These are phyloP conservation scores for Alternaria infectoria DNA, from an alignment of 2,329 filamentous ascomycete genomes.

Conservation along the genomic window DNA sequence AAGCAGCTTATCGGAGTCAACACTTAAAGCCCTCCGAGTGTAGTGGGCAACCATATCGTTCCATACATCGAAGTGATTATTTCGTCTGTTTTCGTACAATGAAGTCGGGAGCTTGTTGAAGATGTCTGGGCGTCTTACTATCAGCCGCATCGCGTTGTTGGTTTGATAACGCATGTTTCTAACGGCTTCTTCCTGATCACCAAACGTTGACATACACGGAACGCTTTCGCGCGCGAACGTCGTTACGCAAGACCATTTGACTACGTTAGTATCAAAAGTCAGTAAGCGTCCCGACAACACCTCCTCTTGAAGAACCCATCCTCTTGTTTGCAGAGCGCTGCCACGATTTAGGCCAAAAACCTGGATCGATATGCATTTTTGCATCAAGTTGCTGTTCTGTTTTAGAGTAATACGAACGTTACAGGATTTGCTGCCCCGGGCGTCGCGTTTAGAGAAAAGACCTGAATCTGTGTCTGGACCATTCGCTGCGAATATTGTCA, in stretches of 20 bases:
- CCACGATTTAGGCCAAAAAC: too few species aligned
- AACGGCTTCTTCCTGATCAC: neutral
- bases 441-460: neutral
- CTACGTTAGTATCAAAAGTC: neutral
- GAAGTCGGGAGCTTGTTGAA: neutral
- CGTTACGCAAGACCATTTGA: neutral
- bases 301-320: neutral
- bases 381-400: neutral
- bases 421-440: neutral
- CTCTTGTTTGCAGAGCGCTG: neutral
- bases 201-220: neutral
- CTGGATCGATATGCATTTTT: neutral
- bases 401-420: neutral
- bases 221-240: rapidly evolving
- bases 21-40: neutral
- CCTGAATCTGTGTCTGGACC: neutral
- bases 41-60: neutral
- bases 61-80: neutral
- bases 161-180: rapidly evolving
- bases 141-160: neutral
- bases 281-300: neutral
- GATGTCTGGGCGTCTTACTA: neutral
- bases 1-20: neutral
- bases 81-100: too few species aligned
- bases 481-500: neutral